These are phyloP conservation scores for Hibiscus tridactylites DNA, from an alignment of 345 rosid genomes.

Conservation along the genomic window DNA sequence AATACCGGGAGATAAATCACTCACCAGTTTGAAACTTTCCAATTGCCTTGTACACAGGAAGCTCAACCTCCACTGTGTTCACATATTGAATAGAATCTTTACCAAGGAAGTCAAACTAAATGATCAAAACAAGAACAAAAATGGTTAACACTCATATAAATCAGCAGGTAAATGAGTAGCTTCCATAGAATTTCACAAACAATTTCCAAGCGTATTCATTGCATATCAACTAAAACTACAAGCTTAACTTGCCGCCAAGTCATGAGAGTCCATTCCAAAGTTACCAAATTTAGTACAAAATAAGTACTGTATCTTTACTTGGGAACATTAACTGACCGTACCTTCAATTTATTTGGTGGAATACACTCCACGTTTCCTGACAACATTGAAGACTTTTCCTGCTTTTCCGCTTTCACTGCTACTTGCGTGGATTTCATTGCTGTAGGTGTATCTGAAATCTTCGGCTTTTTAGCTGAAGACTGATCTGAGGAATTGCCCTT, in stretches of 20 bases:
- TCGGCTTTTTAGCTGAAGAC: constrained; percentile 53
- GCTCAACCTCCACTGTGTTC: constrained; percentile 84
- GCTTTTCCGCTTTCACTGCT: constrained; percentile 30
- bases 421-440: constrained; percentile 40
- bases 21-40: constrained; percentile 72
- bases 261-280: neutral
- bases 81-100: constrained; percentile 89
- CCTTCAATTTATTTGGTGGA: constrained; percentile 77
- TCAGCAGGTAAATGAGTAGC: neutral
- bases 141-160: neutral
- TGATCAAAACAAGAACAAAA: constrained; percentile 14
- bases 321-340: constrained; percentile 15
- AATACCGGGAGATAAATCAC: constrained; percentile 11
- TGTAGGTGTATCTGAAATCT: constrained; percentile 41
- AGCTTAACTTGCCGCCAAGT: neutral
- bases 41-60: constrained; percentile 86
- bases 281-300: neutral
- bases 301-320: neutral
- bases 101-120: constrained; percentile 97
- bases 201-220: neutral
- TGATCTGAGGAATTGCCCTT: constrained; percentile 35
- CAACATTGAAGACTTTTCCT: no score
- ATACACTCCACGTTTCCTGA: constrained; percentile 72
- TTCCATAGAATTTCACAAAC: neutral
- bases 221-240: neutral